Conservation (phyloP, 2,329 filamentous ascomycete species). For the Cladosporium velox region DNA sequence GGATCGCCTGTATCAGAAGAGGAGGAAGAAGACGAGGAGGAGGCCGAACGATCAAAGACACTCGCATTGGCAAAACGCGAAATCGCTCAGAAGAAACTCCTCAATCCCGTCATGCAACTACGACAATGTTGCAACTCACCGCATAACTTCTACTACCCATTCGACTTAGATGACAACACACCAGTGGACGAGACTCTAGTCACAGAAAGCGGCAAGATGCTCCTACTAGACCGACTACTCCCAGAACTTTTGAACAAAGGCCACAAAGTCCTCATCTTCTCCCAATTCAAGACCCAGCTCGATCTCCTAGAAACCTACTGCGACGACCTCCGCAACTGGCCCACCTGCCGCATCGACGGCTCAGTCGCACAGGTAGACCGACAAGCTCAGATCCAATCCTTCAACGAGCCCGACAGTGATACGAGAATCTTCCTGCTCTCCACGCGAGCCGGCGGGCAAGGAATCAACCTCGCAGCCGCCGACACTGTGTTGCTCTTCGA, state of each 20-base stretch:
- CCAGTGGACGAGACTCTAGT: constrained; percentile 77
- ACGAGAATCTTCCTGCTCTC: constrained; percentile 79
- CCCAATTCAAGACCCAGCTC: constrained; percentile 91
- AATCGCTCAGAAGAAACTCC: constrained; percentile 86
- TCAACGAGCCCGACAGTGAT: constrained; percentile 45
- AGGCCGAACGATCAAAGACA: constrained; percentile 65
- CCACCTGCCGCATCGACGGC: constrained; percentile 87
- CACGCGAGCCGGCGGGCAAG: constrained; percentile 89
- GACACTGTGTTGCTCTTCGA: constrained; percentile 95
- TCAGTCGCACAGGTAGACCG: constrained; percentile 69
- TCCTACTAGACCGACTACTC: constrained; percentile 84
- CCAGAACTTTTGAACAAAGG: constrained; percentile 70
- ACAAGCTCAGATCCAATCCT: constrained; percentile 51
- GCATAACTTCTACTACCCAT: constrained; percentile 96
- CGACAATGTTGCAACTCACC: constrained; percentile 90
- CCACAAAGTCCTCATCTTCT: constrained; percentile 95
- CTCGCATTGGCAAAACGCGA: constrained; percentile 82
- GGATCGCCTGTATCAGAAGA: constrained; percentile 44
- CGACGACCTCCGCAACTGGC: constrained; percentile 72
- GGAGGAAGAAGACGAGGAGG: constrained; percentile 55
- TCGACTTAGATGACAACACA: constrained; percentile 61
- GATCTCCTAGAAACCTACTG: constrained; percentile 91
- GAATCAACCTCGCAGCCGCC: constrained; percentile 88
- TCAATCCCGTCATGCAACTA: constrained; percentile 89
- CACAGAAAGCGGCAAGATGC: constrained; percentile 91